Evolutionary conservation across 805 yeast genomes (phyloP), one percentile per base, ranked within the genome.

Genomic region (Ogataea siamensis): DNA sequence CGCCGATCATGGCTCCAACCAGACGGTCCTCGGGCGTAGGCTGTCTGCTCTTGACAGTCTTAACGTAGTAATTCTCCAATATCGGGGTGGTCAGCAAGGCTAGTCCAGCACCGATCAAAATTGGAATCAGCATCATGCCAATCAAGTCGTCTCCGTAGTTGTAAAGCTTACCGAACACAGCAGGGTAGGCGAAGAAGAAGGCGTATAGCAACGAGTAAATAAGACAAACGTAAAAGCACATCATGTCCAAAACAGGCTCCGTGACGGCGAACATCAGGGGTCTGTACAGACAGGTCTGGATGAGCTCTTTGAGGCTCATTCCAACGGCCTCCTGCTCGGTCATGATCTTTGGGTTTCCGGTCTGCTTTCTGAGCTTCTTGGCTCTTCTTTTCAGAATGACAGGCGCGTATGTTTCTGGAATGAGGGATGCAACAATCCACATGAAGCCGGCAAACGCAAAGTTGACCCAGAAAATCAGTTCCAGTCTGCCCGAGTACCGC

Each of bases 171-270:
- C 71, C 74, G 60, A 88, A 88, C 36, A 88, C 86, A 37, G 83
- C 95, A 4, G 97, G 97, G 64, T 84, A 88, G 0, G 97, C 96
- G 66, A 87, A 88, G 78, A 88, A 88, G 70, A 88, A 88, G 9
- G 95, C 96, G 56, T 88, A 88, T 35, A 88, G 70, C 58, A 88
- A 70, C n/a, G 96, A 82, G 67, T 88, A 88, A 60, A 88, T 87
- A 58, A 88, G 71, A 47, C 94, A 88, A 44, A 88, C 91, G 62
- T 87, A 88, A 51, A 77, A 75, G 62, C 95, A 87, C 71, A 88
- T 77, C 50, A 87, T 67, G 55, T 80, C 93, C 53, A 88, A 67
- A 18, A 87, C 94, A 4, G 95, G 95, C 61, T 88, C 96, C 18
- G 89, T 78, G 14, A 76, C 61, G 12, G 78, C 78, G 57, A 87